phyloP scores from a whole-genome alignment of 192 early-diverging fungal genomes.

The Mortierella hygrophila region DNA sequence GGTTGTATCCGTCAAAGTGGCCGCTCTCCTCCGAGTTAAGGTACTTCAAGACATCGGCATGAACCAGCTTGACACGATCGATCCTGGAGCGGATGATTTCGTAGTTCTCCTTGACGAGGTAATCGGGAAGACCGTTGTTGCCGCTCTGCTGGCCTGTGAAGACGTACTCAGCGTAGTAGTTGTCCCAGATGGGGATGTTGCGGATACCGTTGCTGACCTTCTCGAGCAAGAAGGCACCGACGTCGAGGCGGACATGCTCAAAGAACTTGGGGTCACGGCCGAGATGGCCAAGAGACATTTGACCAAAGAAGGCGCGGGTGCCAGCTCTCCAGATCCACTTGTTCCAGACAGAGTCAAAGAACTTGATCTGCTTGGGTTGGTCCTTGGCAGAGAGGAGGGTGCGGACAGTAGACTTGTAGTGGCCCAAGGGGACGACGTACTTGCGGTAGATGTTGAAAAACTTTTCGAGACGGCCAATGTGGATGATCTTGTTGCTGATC shows the following conservation, averaged over 20 bases:
- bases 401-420: conserved; percentile 32
- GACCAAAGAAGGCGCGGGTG: conserved; percentile 42
- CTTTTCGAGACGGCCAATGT: conserved; percentile 50
- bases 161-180: conserved; percentile 55
- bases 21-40: conserved; percentile 51
- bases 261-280: conserved; percentile 56
- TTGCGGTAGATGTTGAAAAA: conserved; percentile 49
- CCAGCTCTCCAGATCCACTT: conserved; percentile 52
- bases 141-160: conserved; percentile 50
- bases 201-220: conserved; percentile 53
- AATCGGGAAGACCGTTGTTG: conserved; percentile 39
- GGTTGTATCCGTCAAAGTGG: conserved; percentile 53
- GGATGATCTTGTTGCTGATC: conserved; percentile 49
- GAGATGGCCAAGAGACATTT: conserved; percentile 50
- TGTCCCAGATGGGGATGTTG: conserved; percentile 53
- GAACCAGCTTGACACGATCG: conserved; percentile 38
- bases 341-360: conserved; percentile 45
- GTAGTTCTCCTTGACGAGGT: conserved; percentile 49
- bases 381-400: conserved; percentile 30
- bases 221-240: conserved; percentile 41
- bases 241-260: conserved; percentile 53
- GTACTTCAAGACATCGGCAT: conserved; percentile 52
- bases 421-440: conserved; percentile 36
- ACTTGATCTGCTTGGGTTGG: conserved; percentile 35
- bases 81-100: conserved; percentile 45